Evolutionary conservation across 352 stramenopile genomes (phyloP), one percentile per base, ranked within the genome.

Genomic region (Pilasporangium apinafurcum): DNA sequence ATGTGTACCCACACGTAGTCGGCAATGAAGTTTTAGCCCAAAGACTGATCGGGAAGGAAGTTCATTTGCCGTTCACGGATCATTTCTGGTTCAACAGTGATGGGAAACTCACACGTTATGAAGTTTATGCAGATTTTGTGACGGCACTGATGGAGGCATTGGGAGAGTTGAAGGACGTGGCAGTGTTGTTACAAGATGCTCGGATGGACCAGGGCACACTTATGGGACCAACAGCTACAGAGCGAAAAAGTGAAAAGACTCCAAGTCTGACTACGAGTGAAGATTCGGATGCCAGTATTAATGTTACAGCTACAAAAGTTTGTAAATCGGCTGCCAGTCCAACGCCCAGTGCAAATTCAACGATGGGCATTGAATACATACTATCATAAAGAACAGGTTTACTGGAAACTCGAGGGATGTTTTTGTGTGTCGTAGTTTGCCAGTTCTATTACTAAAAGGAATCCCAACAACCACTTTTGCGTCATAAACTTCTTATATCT

Each of bases 1-100:
- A 46, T n/a, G 39, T 86, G 20, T 86, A 66, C 39, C 69, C 69
- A 13, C 53, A 78, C 25, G 43, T 57, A 2, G 16, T 55, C 5
- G 32, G 37, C 42, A 29, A 80, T 21, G 57, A 68, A 33, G 32
- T 60, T 5, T 56, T 83, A 21, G 53, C 80, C 29, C 59, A 68
- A 16, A 59, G 56, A 24, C 58, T 86, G 2, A 42, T 86, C 21
- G 68, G 66, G 13, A 53, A 57, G 25, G 44, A 77, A 27, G 34
- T 83, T 13, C 52, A 65, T 8, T 52, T 77, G 25, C 57, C 46
- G 30, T 83, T 61, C 48, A 60, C 35, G 27, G 62, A 64, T 24
- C 36, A 56, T n/a, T 73, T 77, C 32, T 63, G 64, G 46, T 79
- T 83, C 17, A 62, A 57, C 21, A 44, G 25, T 6, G 29, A 47